Conservation (phyloP, 805 yeast species). For the Wickerhamomyces subpelliculosus region DNA sequence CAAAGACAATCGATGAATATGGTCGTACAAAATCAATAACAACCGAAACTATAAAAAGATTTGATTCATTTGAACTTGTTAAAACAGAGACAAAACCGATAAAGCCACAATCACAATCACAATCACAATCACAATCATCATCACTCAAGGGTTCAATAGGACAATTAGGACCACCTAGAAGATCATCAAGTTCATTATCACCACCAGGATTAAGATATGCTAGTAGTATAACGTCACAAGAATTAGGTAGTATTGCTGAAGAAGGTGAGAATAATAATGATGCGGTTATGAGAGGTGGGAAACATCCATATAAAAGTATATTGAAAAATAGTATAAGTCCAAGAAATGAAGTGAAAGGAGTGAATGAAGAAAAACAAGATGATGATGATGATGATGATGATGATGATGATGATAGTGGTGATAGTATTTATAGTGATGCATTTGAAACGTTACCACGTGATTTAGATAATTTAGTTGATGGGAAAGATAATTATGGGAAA, state of each 20-base stretch:
- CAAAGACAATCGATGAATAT: slow-evolving; percentile 36
- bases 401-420: slow-evolving; percentile 8
- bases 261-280: slow-evolving; percentile 1
- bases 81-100: slow-evolving; percentile 37
- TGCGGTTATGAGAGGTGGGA: too few species aligned
- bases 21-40: slow-evolving; percentile 48
- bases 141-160: background rate
- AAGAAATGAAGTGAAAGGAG: background rate
- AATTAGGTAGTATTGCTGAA: slow-evolving; percentile 19
- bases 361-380: slow-evolving; percentile 1
- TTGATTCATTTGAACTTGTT: slow-evolving; percentile 38
- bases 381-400: slow-evolving; percentile 2
- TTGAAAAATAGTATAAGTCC: too few species aligned
- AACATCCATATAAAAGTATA: too few species aligned
- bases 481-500: too few species aligned
- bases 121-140: too few species aligned
- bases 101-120: slow-evolving; percentile 9
- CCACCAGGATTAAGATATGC: slow-evolving; percentile 19
- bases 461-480: background rate
- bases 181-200: slow-evolving; percentile 7
- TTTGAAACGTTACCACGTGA: background rate
- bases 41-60: slow-evolving; percentile 37
- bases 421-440: slow-evolving; percentile 2
- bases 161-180: background rate
- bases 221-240: slow-evolving; percentile 9